Conservation (phyloP, 805 yeast genomes). For the Saccharomycopsis microspora region DNA sequence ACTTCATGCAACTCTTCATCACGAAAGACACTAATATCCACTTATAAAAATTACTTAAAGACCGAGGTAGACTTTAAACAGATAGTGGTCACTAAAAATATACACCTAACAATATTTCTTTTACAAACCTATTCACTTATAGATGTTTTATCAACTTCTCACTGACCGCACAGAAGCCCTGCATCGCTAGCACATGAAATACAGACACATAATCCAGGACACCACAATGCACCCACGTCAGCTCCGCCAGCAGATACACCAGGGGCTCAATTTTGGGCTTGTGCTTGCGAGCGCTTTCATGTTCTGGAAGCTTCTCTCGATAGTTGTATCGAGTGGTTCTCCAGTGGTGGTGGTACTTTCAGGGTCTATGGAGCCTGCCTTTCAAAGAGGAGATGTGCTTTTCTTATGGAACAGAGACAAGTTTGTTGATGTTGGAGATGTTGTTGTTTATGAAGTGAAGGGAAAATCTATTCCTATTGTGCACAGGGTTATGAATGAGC, state of each 20-base stretch:
- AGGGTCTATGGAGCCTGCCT: conserved; percentile 99
- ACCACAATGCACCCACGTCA: conserved; percentile 12
- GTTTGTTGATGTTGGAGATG: conserved; percentile 69
- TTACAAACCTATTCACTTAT: too few relatives aligned
- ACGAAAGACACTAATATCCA: too few relatives aligned
- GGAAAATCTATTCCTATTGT: conserved; percentile 89
- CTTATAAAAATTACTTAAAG: too few relatives aligned
- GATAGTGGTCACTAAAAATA: too few relatives aligned
- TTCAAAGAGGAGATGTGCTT: conserved; percentile 92
- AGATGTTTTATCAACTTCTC: too few relatives aligned
- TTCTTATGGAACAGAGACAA: conserved; percentile 80
- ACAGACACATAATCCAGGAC: too few relatives aligned
- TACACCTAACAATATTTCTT: too few relatives aligned
- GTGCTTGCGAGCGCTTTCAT: conserved; percentile 83
- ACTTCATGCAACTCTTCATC: too few relatives aligned
- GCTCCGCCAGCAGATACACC: conserved; percentile 15
- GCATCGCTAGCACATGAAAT: too few relatives aligned
- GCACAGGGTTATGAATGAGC: conserved; percentile 86
- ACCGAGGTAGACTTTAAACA: too few relatives aligned
- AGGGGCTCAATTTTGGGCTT: conserved; percentile 53
- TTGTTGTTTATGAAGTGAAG: conserved; percentile 81
- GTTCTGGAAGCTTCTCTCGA: conserved; percentile 77
- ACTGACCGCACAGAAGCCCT: too few relatives aligned
- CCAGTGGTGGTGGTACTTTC: conserved; percentile 95
- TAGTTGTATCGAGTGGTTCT: conserved; percentile 72